Evolutionary conservation across 2,329 filamentous ascomycete species (phyloP), one percentile per base, ranked within the genome.

Genomic region (Colletotrichum sp.): DNA sequence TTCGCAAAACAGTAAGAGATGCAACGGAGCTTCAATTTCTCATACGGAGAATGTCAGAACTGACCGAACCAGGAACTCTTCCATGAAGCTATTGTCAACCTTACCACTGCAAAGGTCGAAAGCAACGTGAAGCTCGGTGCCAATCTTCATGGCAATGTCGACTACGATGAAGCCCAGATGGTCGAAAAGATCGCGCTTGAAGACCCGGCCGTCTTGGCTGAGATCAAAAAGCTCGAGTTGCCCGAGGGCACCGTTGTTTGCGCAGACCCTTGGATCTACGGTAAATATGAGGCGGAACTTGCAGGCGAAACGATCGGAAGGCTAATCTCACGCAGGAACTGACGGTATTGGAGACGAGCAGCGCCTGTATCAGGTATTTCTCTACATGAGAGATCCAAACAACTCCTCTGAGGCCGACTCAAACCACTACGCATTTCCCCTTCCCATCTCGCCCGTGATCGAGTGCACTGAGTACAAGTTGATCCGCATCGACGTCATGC

Each of bases 341-440:
- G 73, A 75, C 43, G 73, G 74, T 30, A 61, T 76, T 21, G 39
- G 67, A n/a, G 74, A 76, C 48, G 65, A 76, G 7, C n/a, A 65
- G 36, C 71, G 74, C 18, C 43, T 76, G 26, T 76, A 76, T 32
- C 74, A 76, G 65, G 64, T 73, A 4, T 76, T 74, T 48, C 71
- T 76, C 39, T 76, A 76, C 21, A 88, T 93, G 83, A 86, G 91
- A 26, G 92, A 93, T 78, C 91, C 92, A 4, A 84, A 86, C 34
- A 92, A 94, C 80, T 79, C 90, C 1, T 81, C 84, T 8, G 90
- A 93, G 79, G 83, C 84, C n/a, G 93, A 95, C 80, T 90, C 90
- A 57, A 94, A 93, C 80, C 92, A 94, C 81, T 94, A 94, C 80
- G 91, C 93, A 1, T 89, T 93, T 78, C 93, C 93, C 1, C 85